Evolutionary conservation across 2,329 filamentous ascomycete genomes (phyloP), one percentile per base, ranked within the genome.

Genomic region (Lecanoromycetidae sp.): DNA sequence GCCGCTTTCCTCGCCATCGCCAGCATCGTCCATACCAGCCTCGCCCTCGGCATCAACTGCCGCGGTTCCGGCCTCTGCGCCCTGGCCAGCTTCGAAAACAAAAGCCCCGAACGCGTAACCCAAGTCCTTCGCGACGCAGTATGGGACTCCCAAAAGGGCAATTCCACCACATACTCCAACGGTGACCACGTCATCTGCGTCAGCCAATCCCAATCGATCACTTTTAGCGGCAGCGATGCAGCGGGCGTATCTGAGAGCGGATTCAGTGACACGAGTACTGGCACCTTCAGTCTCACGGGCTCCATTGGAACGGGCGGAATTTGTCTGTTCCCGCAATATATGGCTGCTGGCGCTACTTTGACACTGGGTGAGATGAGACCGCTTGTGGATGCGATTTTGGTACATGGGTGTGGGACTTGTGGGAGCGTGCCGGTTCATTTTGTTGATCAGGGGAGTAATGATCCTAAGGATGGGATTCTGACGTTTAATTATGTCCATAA

Each of bases 151-250:
- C 8, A 44, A 2, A 39, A 38, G 17, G 19, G 39, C 5, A 44
- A 40, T 34, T 19, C 13, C 13, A 51, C 49, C n/a, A 13, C 32
- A 22, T 51, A 51, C 49, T 9, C n/a, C 26, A 29, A 8, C 22
- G 44, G 44, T 33, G 41, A 45, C 29, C 50, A 52, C 42, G 40
- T 52, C 17, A 52, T 52, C 37, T 49, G 50, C 43, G 42, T 52
- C 37, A 32, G 22, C 30, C 13, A 39, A 32, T 38, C 30, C 25
- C 36, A 44, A 27, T 4, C 45, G 25, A 39, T 52, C 40, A 52
- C 17, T 9, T 19, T 52, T 17, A 27, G 34, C 13, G 15, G 25
- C 9, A 5, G 4, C 12, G 13, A 10, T 5, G 15, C 22, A 6
- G 36, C 12, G 1, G 48, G 42, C 23, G 29, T n/a, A 12, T 8